Percentiles rank a stretch among this genome's conserved stretches.
phyloP scores from a whole-genome alignment of 257 asterid species.

The Salvia splendens region DNA sequence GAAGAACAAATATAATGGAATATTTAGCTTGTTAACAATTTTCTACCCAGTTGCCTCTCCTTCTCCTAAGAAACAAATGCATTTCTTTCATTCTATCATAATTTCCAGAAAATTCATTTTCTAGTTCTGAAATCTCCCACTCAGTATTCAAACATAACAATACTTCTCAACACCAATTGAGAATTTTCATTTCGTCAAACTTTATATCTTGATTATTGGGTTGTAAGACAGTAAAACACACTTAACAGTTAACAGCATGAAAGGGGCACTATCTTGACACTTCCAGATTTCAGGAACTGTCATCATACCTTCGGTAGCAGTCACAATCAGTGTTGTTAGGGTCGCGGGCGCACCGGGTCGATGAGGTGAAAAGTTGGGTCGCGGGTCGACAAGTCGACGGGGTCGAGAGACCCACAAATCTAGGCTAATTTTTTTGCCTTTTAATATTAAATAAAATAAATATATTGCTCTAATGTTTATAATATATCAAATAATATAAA shows the following conservation, averaged over 20 bases:
- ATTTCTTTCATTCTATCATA: not conserved
- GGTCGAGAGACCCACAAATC: no score
- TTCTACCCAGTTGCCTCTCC: not conserved
- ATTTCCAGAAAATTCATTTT: not conserved
- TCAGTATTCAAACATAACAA: not conserved
- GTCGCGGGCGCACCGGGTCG: no score
- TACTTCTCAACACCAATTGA: conserved; percentile 11
- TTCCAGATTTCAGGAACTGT: conserved; percentile 6
- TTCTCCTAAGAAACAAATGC: conserved; percentile 7
- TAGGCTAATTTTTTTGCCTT: no score
- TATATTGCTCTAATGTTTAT: no score
- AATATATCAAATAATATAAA: no score
- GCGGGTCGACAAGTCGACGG: no score
- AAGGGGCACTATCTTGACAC: not conserved
- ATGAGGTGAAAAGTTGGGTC: no score
- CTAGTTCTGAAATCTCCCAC: not conserved
- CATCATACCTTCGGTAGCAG: conserved; percentile 15
- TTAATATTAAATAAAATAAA: no score
- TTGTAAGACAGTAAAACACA: conserved; percentile 8
- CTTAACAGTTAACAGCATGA: no score
- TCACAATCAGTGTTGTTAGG: no score
- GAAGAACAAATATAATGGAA: conserved; percentile 19
- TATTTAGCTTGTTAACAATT: not conserved
- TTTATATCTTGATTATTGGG: not conserved
- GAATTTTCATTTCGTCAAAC: not conserved